Base-by-base conservation (phyloP, 2,329 filamentous ascomycete species). In the Sporothrix curviconia region DNA sequence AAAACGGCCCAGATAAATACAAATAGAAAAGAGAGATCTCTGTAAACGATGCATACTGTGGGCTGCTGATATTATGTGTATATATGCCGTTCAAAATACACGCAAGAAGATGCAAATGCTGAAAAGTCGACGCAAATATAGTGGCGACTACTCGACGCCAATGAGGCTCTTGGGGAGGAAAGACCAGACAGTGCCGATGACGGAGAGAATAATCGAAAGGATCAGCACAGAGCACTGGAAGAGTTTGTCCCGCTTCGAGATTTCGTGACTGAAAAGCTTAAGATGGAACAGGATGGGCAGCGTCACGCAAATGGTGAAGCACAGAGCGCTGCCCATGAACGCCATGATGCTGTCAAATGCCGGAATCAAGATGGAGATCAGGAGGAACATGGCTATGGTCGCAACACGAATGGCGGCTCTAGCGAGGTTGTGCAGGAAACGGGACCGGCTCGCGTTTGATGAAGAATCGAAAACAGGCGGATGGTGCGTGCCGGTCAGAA, bases 221-320 rank as follows among this genome's bases (percentile, higher is more conserved):
- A 83, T 69, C 66, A 96, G 84, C 64, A 96, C 71, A 15, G 75
- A 68, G 78, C 84, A 92, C 65, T 87, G 84, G 44, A 88, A 63
- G 4, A 82, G 69, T 65, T 82, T 84, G 71, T 96, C 90, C 22
- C 69, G 68, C 1, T 70, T 63, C 1, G 77, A 74, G 46, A 96
- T 82, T 60, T 92, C 85, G 51, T 83, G 79, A 47, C 85, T 84
- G 69, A 95, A 97, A 1, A 97, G 83, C 73, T 92, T 95, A 57
- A 97, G 74, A 67, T 97, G 91, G 68, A 99, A 97, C 4, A 85
- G 81, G 32, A 96, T 76, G 0, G 92, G 94, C 52, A 99, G 70
- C 71, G 95, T 91, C 63, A 97, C 85, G 72, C 92, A 97, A 63
- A 97, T 95, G 17, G 89, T 90, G 66, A 96, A 96, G 73, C 92